Evolutionary conservation across 208 protist species (phyloP).

Genomic region (Acanthamoeba sp.): DNA sequence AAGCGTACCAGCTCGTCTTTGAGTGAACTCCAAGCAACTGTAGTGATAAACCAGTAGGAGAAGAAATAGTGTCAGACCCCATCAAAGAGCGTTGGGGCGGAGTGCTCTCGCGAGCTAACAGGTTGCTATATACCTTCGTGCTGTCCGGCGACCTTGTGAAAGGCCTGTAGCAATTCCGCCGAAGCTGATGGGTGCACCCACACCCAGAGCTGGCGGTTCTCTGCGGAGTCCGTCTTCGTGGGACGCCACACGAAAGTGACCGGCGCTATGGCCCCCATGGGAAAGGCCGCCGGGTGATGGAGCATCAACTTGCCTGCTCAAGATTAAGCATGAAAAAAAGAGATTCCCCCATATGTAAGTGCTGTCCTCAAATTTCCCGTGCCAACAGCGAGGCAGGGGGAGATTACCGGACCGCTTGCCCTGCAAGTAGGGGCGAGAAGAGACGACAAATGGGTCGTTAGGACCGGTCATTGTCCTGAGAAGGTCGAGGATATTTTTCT

Average conservation of each 20-base stretch:
- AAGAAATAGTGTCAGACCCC: too few relatives aligned
- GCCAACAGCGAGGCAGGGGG: neutral
- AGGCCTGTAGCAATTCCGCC: neutral
- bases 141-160: neutral
- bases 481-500: slow-evolving; percentile 1
- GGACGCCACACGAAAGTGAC: slow-evolving; percentile 66
- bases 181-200: slow-evolving; percentile 80
- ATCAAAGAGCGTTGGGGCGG: neutral
- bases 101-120: neutral
- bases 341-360: neutral
- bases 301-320: slow-evolving; percentile 68
- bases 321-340: neutral
- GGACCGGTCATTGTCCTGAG: slow-evolving; percentile 38
- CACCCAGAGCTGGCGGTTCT: slow-evolving; percentile 66
- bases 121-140: neutral
- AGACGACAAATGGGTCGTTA: neutral
- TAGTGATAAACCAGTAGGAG: too few relatives aligned
- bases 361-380: neutral
- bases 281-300: slow-evolving; percentile 77
- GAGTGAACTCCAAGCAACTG: slow-evolving; percentile 63
- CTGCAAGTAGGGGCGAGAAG: slow-evolving; percentile 12
- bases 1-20: slow-evolving; percentile 79
- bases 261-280: slow-evolving; percentile 71
- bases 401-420: slow-evolving; percentile 16
- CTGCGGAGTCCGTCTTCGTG: neutral